Percentiles rank a stretch among this genome's conserved stretches.
Conservation (phyloP, 139 green algal genomes). For the Picochlorum sp. region DNA sequence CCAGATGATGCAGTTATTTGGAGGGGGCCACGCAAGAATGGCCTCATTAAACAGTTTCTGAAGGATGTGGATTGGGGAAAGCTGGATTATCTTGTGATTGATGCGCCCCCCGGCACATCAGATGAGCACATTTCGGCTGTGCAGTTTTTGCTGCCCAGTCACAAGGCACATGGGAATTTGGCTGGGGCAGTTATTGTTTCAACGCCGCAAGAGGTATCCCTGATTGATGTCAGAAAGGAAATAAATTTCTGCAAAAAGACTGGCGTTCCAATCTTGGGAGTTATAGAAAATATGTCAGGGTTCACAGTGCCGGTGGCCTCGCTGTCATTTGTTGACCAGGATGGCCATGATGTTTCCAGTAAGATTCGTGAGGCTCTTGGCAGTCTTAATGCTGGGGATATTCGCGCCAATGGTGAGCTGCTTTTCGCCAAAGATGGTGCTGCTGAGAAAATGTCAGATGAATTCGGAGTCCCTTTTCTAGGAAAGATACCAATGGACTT, state of each 20-base stretch:
- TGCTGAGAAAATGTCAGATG: conserved; percentile 57
- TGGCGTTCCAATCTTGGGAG: conserved; percentile 73
- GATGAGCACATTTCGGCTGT: conserved; percentile 98
- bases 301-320: conserved; percentile 42
- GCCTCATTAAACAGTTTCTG: conserved; percentile 94
- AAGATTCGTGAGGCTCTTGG: conserved; percentile 24
- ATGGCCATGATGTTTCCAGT: conserved; percentile 36
- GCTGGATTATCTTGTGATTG: conserved; percentile 95
- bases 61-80: conserved; percentile 92
- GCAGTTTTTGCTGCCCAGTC: conserved; percentile 62
- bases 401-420: conserved; percentile 18
- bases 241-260: conserved; percentile 94
- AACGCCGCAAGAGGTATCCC: conserved; percentile 84
- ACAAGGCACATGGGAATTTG: conserved; percentile 42
- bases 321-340: conserved; percentile 42
- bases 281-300: conserved; percentile 96
- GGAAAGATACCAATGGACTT: conserved; percentile 79
- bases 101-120: conserved; percentile 88
- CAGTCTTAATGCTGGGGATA: conserved; percentile 32
- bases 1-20: conserved; percentile 95
- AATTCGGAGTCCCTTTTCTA: conserved; percentile 76
- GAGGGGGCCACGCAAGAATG: conserved; percentile 91
- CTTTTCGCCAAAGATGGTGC: conserved; percentile 39
- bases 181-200: conserved; percentile 69
- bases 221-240: conserved; percentile 97